Evolutionary conservation across 2,329 filamentous ascomycete species (phyloP), one percentile per base, ranked within the genome.

Genomic region (Monosporascus ibericus): DNA sequence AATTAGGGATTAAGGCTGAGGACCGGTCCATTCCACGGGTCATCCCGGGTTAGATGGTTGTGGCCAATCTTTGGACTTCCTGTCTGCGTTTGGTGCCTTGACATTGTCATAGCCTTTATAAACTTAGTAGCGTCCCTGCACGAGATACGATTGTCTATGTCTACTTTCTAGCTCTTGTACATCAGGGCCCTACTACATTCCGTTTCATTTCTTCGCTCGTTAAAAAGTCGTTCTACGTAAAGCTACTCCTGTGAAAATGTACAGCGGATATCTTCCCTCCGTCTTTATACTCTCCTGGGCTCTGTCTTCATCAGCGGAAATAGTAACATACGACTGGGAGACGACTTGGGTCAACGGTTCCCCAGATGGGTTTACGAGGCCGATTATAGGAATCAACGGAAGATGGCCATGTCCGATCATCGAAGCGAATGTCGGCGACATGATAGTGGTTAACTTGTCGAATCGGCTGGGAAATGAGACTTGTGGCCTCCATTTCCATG

Each of bases 371-470:
- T 73, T 75, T 30, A 67, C 72, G 8, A 75, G 85, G 44, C 76
- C 80, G 30, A 76, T 80, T 1, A 82, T 88, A 61, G 83, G 81
- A 11, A 81, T 88, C 63, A 88, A 88, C 61, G 75, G 76, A 14
- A 65, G 80, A 64, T 86, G 85, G 81, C 85, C 85, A 3, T 75
- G 82, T 25, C 86, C 86, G 1, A 64, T 72, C 14, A 79, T 85
- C 44, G 73, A 77, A 50, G 81, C 78, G 7, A 75, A 72, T 50
- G 73, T 76, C 54, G 81, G 80, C 49, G 81, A 84, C 55, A 70
- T 67, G 17, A 57, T 80, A 38, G 64, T 77, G 11, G 68, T 81
- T 44, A 76, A 76, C 57, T 67, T 80, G 54, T 58, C 71, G 50
- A 81, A 82, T 58, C 61, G 67, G 39, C 68, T 82, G 1, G 76